phyloP scores from a whole-genome alignment of 306 rosid species.

The Lablab purpureus region DNA sequence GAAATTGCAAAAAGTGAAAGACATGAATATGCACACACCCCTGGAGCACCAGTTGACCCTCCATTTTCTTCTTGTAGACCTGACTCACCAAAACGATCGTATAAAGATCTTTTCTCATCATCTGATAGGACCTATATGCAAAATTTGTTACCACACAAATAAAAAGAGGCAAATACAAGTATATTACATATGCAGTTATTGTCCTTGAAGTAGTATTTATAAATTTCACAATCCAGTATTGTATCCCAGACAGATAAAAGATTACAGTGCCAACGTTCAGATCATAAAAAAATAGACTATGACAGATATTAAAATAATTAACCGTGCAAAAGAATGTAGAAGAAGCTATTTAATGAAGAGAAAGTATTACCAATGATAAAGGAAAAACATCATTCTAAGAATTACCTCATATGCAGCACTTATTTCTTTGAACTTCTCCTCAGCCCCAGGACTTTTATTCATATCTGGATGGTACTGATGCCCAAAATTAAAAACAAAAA shows the following conservation, averaged over 20 bases:
- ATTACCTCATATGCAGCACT: slow-evolving; percentile 97
- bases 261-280: slow-evolving; percentile 28
- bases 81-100: slow-evolving; percentile 93
- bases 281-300: slow-evolving; percentile 26
- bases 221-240: slow-evolving; percentile 19
- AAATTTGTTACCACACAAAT: slow-evolving; percentile 66
- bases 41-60: slow-evolving; percentile 61
- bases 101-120: slow-evolving; percentile 92
- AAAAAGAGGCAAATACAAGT: slow-evolving; percentile 44
- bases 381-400: slow-evolving; percentile 32
- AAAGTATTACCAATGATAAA: slow-evolving; percentile 13
- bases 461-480: slow-evolving; percentile 93
- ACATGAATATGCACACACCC: slow-evolving; percentile 63
- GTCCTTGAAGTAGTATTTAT: slow-evolving; percentile 27
- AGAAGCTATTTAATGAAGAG: slow-evolving; percentile 13
- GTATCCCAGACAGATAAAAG: slow-evolving; percentile 28
- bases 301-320: not conserved
- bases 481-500: slow-evolving; percentile 13
- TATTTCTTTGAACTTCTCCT: slow-evolving; percentile 94
- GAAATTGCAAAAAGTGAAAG: slow-evolving; percentile 32
- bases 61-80: slow-evolving; percentile 84
- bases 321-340: not conserved
- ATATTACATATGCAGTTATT: slow-evolving; percentile 30
- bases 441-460: slow-evolving; percentile 81
- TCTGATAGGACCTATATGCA: slow-evolving; percentile 93